Evolutionary conservation across 257 asterid species (phyloP), one percentile per base, ranked within the genome.

Genomic region (Nicotiana knightiana): DNA sequence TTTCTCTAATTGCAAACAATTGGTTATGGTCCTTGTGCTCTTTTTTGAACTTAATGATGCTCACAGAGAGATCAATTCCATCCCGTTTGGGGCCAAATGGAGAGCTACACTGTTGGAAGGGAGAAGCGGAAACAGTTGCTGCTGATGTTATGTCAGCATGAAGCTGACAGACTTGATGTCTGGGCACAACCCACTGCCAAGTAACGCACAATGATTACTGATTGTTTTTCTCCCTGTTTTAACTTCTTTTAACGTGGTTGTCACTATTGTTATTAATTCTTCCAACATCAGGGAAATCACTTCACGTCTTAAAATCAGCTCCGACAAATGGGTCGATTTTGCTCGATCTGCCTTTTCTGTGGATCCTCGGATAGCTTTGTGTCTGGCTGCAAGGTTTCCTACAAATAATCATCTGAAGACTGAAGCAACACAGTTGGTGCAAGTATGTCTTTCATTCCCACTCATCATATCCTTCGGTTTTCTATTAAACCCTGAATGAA

Each of bases 41-140:
- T 43, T 53, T 80, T 75, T 75, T 75, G 26, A 75, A 75, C 26
- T 51, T 26, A 75, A 7, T 75, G 63, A 51, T 75, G 63, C 81
- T 79, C 83, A 84, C 90, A 94, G 98, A 96, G 89, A 89, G 97
- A 92, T 82, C 97, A 87, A 68, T 81, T 87, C 89, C 98, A 96
- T 85, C 99, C 99, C 58, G 89, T 96, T 84, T 96, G 99, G 99
- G 99, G 99, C 85, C 97, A 88, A 88, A 91, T 96, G 91, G 99
- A 90, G 82, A 91, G 93, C 87, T 92, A 91, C 88, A 88, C 89
- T 77, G 87, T 88, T 91, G 99, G 95, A 65, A 92, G 94, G 81
- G 98, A 96, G 85, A 96, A 90, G 87, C 90, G 98, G 77, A 94
- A 91, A 85, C 98, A 91, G 89, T 87, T 96, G 71, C 93, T 96